These are phyloP conservation scores for Salpingoeca rosetta DNA, from an alignment of 78 protist species.

Conservation along the genomic window DNA sequence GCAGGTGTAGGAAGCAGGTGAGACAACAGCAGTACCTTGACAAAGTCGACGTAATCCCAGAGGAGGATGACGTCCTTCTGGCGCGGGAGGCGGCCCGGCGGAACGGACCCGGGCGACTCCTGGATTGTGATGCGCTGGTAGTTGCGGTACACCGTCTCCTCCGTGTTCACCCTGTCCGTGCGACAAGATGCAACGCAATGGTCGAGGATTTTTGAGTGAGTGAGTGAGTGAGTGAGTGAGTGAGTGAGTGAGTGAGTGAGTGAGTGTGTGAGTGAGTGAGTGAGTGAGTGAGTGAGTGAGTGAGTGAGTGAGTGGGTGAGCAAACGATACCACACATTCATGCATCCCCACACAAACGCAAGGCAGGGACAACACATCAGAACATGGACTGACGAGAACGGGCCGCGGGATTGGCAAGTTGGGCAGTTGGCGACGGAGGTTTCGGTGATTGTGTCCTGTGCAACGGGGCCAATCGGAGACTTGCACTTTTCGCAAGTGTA, in stretches of 20 bases:
- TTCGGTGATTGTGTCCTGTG: background rate
- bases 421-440: constrained; percentile 44
- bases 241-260: background rate
- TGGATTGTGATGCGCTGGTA: constrained; percentile 89
- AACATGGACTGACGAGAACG: constrained; percentile 48
- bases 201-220: constrained; percentile 71
- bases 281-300: too few species aligned
- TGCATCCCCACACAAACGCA: too few species aligned
- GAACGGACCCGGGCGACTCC: constrained; percentile 96
- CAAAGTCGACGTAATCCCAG: constrained; percentile 85
- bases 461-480: constrained; percentile 56
- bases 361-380: too few species aligned
- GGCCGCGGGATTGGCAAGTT: constrained; percentile 69
- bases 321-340: constrained; percentile 39
- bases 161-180: constrained; percentile 24
- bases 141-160: constrained; percentile 87
- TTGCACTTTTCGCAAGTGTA: constrained; percentile 80
- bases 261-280: background rate
- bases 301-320: too few species aligned
- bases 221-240: constrained; percentile 72
- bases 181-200: constrained; percentile 61
- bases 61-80: constrained; percentile 80
- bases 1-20: background rate
- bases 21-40: constrained; percentile 45
- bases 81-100: constrained; percentile 98